phyloP scores from a whole-genome alignment of 495 filamentous ascomycete genomes.

The Lasiosphaeria ovina region DNA sequence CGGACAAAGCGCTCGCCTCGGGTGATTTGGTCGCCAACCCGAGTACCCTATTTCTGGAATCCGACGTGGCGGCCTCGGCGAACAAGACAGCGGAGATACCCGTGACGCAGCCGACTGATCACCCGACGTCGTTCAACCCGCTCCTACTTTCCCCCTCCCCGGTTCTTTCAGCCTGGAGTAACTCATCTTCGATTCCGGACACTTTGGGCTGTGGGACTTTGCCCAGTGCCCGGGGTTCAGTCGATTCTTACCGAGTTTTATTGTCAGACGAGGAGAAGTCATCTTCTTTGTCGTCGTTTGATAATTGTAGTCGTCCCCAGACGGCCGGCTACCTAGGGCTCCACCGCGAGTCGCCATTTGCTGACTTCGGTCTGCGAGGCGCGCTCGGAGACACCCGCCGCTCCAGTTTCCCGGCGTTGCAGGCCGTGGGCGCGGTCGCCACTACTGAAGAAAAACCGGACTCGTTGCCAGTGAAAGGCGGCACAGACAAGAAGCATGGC shows the following conservation, averaged over 20 bases:
- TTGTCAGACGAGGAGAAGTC: background rate
- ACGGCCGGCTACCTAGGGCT: constrained; percentile 44
- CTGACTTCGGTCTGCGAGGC: constrained; percentile 33
- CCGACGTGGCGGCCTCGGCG: background rate
- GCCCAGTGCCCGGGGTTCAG: background rate
- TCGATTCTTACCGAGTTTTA: background rate
- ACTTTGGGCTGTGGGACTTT: background rate
- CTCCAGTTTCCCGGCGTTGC: constrained; percentile 23
- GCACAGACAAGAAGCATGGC: background rate
- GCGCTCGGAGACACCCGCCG: constrained; percentile 29
- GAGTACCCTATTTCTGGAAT: background rate
- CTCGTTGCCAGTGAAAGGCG: background rate
- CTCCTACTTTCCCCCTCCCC: background rate
- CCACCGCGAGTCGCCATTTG: constrained; percentile 30
- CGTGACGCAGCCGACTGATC: background rate
- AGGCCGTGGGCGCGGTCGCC: background rate
- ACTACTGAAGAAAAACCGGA: background rate
- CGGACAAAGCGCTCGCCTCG: background rate
- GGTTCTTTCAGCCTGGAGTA: background rate
- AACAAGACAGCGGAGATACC: background rate
- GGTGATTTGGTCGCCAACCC: background rate
- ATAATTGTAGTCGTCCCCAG: constrained; percentile 22
- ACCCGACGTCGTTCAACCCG: background rate
- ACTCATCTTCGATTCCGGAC: background rate
- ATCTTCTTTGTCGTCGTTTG: background rate